Evolutionary conservation across 164 flowering plant genomes (phyloP).

Genomic region (Dillenia suffruticosa): DNA sequence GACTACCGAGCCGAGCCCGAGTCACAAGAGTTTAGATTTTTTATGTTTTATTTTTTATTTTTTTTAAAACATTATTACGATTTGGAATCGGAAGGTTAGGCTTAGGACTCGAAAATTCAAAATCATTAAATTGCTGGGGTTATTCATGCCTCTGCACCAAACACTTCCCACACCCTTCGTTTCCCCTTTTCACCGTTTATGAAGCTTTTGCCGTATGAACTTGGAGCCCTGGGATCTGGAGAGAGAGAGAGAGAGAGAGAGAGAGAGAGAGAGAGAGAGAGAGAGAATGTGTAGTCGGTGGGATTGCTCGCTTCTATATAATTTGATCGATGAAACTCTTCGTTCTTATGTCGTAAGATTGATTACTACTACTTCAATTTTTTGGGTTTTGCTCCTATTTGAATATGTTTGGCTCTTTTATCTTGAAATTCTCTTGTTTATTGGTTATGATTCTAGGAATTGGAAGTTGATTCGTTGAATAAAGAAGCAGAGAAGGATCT

Average conservation of each 20-base stretch:
- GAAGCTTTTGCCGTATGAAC: no score
- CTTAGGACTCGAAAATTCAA: no score
- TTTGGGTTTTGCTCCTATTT: no score
- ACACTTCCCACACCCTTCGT: background rate
- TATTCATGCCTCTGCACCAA: no score
- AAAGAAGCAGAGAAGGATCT: slow-evolving; percentile 44
- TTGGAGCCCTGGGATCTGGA: no score
- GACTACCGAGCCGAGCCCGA: no score
- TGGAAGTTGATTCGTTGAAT: slow-evolving; percentile 7
- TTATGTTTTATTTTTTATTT: no score
- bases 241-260: no score
- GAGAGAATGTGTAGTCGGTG: slow-evolving; percentile 12
- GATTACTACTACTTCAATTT: background rate
- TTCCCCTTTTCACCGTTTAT: background rate
- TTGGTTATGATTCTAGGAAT: slow-evolving; percentile 18
- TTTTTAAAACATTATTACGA: no score
- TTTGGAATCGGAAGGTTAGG: no score
- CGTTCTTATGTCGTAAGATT: slow-evolving; percentile 32
- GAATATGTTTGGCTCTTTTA: background rate
- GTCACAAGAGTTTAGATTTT: no score
- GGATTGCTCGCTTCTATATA: slow-evolving; percentile 32
- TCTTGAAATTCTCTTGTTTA: background rate
- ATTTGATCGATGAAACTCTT: slow-evolving; percentile 36
- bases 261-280: slow-evolving; percentile 3
- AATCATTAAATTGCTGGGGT: no score